Conservation (phyloP, 768 basidiomycete species). For the Cyclocybe aegerita region DNA sequence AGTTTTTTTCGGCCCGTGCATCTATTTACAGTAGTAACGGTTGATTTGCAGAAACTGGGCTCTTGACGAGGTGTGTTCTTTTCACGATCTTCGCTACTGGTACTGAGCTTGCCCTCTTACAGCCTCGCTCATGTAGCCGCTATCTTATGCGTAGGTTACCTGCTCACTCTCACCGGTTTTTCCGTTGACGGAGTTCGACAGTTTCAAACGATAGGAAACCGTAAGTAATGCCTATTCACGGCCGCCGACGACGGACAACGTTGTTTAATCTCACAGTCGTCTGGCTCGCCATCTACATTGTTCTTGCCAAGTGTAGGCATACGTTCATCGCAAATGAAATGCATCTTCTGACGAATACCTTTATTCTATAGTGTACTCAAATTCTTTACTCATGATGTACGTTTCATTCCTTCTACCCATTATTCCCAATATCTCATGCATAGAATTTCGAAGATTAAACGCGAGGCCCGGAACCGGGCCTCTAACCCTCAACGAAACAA, state of each 20-base stretch:
- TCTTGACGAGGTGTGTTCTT: constrained; percentile 14
- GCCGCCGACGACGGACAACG: neutral
- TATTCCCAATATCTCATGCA: no score
- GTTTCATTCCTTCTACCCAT: neutral
- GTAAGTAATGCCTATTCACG: neutral
- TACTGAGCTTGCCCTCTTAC: neutral
- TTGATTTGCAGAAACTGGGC: constrained; percentile 11
- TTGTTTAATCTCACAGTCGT: constrained; percentile 6
- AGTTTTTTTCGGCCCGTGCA: neutral
- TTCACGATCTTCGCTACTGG: neutral
- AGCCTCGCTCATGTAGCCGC: constrained; percentile 14
- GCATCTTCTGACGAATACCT: neutral
- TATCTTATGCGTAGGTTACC: constrained; percentile 14
- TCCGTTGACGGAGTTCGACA: neutral
- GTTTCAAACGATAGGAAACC: constrained; percentile 16
- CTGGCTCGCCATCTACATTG: constrained; percentile 16
- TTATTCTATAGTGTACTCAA: constrained; percentile 12
- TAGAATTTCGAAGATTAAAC: neutral
- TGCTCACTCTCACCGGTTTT: neutral
- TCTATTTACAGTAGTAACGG: neutral
- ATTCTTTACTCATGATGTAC: constrained; percentile 16
- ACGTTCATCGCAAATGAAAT: neutral
- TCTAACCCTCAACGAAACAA: neutral
- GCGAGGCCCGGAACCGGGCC: neutral
- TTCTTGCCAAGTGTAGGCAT: constrained; percentile 15